These are phyloP conservation scores for Globisporangium polare DNA, from an alignment of 352 stramenopile genomes.

Conservation along the genomic window DNA sequence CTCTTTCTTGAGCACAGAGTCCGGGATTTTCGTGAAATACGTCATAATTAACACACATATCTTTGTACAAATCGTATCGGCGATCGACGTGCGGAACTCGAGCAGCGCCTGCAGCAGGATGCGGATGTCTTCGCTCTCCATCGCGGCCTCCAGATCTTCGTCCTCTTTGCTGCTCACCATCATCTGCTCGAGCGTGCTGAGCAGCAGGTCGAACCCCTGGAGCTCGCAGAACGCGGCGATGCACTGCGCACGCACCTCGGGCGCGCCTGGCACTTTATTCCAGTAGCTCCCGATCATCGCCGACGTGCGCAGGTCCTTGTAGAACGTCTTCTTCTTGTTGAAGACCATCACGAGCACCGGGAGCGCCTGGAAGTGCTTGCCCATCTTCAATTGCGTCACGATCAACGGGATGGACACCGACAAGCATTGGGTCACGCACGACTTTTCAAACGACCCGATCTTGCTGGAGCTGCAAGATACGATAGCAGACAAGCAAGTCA, in stretches of 20 bases:
- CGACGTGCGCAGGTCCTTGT: slow-evolving; percentile 84
- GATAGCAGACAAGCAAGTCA: background rate
- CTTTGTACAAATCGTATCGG: slow-evolving; percentile 54
- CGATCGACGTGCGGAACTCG: slow-evolving; percentile 64
- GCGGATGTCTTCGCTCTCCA: slow-evolving; percentile 79
- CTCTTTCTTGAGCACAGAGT: slow-evolving; percentile 83
- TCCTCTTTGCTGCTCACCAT: slow-evolving; percentile 43
- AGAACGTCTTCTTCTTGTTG: slow-evolving; percentile 89
- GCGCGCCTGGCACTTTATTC: slow-evolving; percentile 82
- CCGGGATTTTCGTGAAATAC: slow-evolving; percentile 75
- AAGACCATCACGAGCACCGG: slow-evolving; percentile 79
- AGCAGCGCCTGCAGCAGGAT: slow-evolving; percentile 78
- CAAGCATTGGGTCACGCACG: slow-evolving; percentile 78
- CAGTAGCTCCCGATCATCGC: slow-evolving; percentile 88
- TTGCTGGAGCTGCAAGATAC: slow-evolving; percentile 63
- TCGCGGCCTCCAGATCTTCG: slow-evolving; percentile 42
- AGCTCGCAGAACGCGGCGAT: slow-evolving; percentile 81
- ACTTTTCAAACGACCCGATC: slow-evolving; percentile 84
- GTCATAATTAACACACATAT: slow-evolving; percentile 80
- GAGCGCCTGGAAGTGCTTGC: slow-evolving; percentile 58
- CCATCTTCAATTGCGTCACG: slow-evolving; percentile 67
- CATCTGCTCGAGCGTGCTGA: slow-evolving; percentile 70
- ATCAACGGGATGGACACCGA: slow-evolving; percentile 62
- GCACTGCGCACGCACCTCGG: slow-evolving; percentile 80
- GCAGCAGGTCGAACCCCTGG: slow-evolving; percentile 71